Evolutionary conservation across 805 yeast species (phyloP).

Genomic region (Kodamaea laetipori): DNA sequence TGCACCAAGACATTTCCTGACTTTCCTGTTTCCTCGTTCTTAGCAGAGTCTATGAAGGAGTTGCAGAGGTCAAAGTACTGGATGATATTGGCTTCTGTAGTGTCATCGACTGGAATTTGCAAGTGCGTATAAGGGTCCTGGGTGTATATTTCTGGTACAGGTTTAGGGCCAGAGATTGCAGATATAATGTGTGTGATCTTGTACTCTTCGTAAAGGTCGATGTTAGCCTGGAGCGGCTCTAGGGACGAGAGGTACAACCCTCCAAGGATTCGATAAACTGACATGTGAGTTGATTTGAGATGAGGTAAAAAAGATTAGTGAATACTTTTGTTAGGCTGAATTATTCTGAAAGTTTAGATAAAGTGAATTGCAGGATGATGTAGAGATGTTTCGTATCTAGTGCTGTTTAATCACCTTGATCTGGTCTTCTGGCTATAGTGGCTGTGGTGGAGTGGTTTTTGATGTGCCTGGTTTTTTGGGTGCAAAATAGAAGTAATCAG

Average conservation of each 20-base stretch:
- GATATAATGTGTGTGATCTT: constrained; percentile 75
- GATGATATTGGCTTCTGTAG: constrained; percentile 64
- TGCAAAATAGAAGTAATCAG: no score
- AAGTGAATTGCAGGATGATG: neutral
- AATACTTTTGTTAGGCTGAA: no score
- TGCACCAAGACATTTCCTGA: constrained; percentile 45
- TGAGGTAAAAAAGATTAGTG: constrained; percentile 7
- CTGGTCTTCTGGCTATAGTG: no score
- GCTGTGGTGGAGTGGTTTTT: no score
- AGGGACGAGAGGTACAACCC: constrained; percentile 76
- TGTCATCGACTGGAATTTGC: constrained; percentile 75
- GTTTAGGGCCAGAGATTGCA: constrained; percentile 54
- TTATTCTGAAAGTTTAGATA: no score
- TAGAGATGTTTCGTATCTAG: no score
- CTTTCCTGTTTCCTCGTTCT: constrained; percentile 12
- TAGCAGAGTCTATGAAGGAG: constrained; percentile 64
- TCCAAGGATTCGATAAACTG: constrained; percentile 67
- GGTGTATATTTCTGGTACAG: constrained; percentile 54
- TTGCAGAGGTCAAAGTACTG: constrained; percentile 62
- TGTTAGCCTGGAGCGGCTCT: constrained; percentile 58
- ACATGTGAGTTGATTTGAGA: constrained; percentile 8
- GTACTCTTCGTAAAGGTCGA: constrained; percentile 51
- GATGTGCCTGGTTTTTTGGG: no score
- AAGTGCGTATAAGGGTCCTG: constrained; percentile 47
- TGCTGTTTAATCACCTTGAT: no score